Base-by-base conservation (phyloP, 352 stramenopile genomes). In the Globisporangium canariense region DNA sequence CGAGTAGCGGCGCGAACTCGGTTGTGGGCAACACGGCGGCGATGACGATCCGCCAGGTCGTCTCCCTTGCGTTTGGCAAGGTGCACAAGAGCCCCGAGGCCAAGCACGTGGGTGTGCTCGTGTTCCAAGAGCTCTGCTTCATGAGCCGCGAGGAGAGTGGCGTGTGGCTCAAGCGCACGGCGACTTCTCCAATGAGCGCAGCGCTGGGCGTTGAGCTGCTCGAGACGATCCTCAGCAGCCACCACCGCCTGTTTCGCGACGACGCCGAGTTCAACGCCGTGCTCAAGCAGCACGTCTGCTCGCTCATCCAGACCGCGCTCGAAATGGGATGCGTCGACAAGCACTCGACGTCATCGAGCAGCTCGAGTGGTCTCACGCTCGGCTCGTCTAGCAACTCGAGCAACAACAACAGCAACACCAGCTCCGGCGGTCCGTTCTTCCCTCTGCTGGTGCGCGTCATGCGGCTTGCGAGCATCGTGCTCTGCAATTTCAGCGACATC, bases 111-210 rank as follows among this genome's bases (percentile, higher is more conserved):
- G 85, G 87, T 5, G 83, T 96, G 34, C 64, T 96, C 54, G 77
- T 96, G 38, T 94, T 96, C 65, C 86, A 96, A 64, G 88, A 96
- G 62, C 68, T 96, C 32, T 96, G 86, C 62, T 89, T 91, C 51
- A 83, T 94, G 74, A 92, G 86, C 67, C 84, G 84, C 46, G 86
- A 94, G 55, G 84, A 94, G 67, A 89, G 82, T 41, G 86, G 86
- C 18, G 76, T 91, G 67, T 94, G 81, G 82, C 70, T 96, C n/a
- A 96, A 96, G 58, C 81, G 86, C 46, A 86, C 84, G 18, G 70
- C 79, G 1, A 77, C 83, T 47, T 96, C 88, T 38, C 77, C 85
- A 0, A 89, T 94, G 83, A 91, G 75, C 52, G 77, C 84, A 5
- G 83, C 85, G 14, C 73, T 96, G 8, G 84, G 81, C 0, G 79